Conservation (phyloP, 2,329 filamentous ascomycete species). For the Penicillium sp. region DNA sequence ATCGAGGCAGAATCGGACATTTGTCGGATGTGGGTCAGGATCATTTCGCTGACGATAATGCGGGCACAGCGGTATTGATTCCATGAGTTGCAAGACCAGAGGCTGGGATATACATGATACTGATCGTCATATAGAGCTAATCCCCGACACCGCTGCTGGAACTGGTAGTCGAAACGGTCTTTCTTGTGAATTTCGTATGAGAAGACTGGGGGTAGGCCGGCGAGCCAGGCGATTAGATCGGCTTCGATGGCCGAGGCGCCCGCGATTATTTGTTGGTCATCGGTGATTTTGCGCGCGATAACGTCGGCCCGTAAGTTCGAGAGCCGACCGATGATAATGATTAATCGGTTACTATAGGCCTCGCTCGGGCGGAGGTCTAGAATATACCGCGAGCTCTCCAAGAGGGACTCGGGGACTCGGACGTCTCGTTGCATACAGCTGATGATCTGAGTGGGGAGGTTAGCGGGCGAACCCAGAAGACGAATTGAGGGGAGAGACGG, state of each 20-base stretch:
- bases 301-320: conserved; percentile 38
- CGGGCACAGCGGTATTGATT: conserved; percentile 62
- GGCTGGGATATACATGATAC: conserved; percentile 58
- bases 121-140: conserved; percentile 47
- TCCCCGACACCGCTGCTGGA: conserved; percentile 31
- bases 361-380: conserved; percentile 31
- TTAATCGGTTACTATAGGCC: conserved; percentile 30
- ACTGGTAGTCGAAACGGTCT: conserved; percentile 34
- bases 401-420: conserved; percentile 32
- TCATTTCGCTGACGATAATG: conserved; percentile 55
- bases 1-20: conserved; percentile 24
- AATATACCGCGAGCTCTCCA: conserved; percentile 32
- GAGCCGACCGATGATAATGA: conserved; percentile 30
- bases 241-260: conserved; percentile 35
- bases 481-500: conserved; percentile 15
- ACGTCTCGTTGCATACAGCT: conserved; percentile 36
- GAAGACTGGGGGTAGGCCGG: conserved; percentile 28
- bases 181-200: conserved; percentile 27
- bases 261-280: conserved; percentile 32
- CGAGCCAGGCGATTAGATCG: conserved; percentile 35
- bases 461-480: conserved; percentile 1
- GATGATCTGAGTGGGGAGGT: conserved; percentile 29
- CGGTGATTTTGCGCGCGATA: conserved; percentile 21
- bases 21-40: conserved; percentile 37
- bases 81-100: conserved; percentile 58